These are phyloP conservation scores for Chaetoceros muelleri DNA, from an alignment of 108 stramenopile species.

Conservation along the genomic window DNA sequence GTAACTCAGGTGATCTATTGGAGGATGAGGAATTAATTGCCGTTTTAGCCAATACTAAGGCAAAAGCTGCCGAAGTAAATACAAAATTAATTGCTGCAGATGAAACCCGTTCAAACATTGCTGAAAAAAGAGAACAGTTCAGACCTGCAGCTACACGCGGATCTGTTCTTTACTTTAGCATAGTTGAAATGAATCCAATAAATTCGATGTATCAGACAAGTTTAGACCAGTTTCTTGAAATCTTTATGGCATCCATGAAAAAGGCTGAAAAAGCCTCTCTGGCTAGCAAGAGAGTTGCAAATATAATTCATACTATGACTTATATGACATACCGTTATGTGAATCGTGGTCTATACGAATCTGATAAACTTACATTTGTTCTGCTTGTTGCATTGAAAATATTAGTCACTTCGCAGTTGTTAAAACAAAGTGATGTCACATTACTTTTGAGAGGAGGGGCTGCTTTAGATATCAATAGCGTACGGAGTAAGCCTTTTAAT, in stretches of 20 bases:
- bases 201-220: constrained; percentile 93
- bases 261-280: constrained; percentile 72
- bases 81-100: constrained; percentile 77
- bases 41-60: constrained; percentile 85
- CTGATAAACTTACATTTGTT: constrained; percentile 85
- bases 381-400: constrained; percentile 82
- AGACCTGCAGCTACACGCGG: constrained; percentile 84
- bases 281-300: constrained; percentile 76
- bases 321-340: constrained; percentile 86
- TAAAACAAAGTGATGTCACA: constrained; percentile 56
- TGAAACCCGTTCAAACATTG: constrained; percentile 76
- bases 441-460: constrained; percentile 84
- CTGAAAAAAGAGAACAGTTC: constrained; percentile 89
- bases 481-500: constrained; percentile 70
- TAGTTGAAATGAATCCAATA: constrained; percentile 80
- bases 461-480: constrained; percentile 71
- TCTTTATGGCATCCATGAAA: constrained; percentile 86
- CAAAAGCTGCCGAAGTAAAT: constrained; percentile 86
- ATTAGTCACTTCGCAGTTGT: constrained; percentile 61
- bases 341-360: constrained; percentile 87
- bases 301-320: constrained; percentile 90
- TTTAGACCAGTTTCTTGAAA: constrained; percentile 72
- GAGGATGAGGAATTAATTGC: constrained; percentile 86
- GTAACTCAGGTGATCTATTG: constrained; percentile 76
- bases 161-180: constrained; percentile 83